Evolutionary conservation across 2,329 filamentous ascomycete species (phyloP).

Genomic region (Dryadomyces quercivorus): DNA sequence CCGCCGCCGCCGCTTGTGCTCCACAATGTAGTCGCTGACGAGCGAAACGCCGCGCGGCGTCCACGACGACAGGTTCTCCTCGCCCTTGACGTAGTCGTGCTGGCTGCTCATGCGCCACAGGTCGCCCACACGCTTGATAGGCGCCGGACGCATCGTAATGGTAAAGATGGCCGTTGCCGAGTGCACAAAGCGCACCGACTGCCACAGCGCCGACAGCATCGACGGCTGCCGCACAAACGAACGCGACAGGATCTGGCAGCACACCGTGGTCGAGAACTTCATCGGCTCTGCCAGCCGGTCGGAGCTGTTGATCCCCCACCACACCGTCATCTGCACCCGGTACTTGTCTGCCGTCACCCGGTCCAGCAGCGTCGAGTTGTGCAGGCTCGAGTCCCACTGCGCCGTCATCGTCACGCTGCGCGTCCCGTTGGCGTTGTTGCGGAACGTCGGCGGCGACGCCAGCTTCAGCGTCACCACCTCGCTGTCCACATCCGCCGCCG

Average conservation of each 20-base stretch:
- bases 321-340: conserved; percentile 74
- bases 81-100: conserved; percentile 91
- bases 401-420: conserved; percentile 75
- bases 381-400: conserved; percentile 93
- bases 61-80: conserved; percentile 78
- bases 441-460: conserved; percentile 64
- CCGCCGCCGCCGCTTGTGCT: conserved; percentile 61
- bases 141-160: conserved; percentile 71
- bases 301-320: conserved; percentile 64
- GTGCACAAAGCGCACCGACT: conserved; percentile 72
- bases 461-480: conserved; percentile 71
- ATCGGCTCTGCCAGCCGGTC: conserved; percentile 79
- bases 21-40: conserved; percentile 72
- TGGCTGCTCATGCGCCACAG: conserved; percentile 94
- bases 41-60: conserved; percentile 79
- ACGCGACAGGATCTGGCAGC: conserved; percentile 71
- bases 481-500: conserved; percentile 55
- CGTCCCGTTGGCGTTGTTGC: conserved; percentile 81
- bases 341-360: conserved; percentile 87
- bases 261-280: conserved; percentile 70
- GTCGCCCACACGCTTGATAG: conserved; percentile 83
- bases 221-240: conserved; percentile 77
- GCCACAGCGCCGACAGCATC: conserved; percentile 79
- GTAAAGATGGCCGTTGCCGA: conserved; percentile 81
- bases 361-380: conserved; percentile 87